These are phyloP conservation scores for Boeremia lycopersici DNA, from an alignment of 2,329 filamentous ascomycete genomes.

Conservation along the genomic window DNA sequence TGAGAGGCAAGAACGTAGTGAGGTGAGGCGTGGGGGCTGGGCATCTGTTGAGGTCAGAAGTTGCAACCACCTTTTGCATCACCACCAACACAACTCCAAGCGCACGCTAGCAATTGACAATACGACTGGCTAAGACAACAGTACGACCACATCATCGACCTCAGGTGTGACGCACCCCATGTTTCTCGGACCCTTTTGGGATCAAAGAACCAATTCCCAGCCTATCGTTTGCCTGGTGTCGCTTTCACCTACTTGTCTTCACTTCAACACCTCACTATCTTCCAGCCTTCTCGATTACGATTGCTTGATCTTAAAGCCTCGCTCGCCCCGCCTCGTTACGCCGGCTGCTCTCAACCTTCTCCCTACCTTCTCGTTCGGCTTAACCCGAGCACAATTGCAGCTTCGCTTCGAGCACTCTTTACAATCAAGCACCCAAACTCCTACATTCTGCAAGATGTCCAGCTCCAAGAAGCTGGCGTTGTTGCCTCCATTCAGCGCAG, in stretches of 20 bases:
- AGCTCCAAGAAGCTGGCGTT: not conserved
- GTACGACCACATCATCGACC: not conserved
- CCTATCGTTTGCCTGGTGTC: constrained; percentile 4
- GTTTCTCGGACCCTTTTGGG: not conserved
- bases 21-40: not conserved
- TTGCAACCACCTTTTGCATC: not conserved
- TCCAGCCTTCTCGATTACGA: constrained; percentile 17
- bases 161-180: not conserved
- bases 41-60: not conserved
- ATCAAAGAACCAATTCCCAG: constrained; percentile 11
- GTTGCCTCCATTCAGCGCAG: constrained; percentile 19
- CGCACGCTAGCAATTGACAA: not conserved
- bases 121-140: not conserved
- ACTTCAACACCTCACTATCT: constrained; percentile 1
- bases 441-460: not conserved
- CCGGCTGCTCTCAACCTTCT: not conserved
- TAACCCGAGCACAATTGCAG: not conserved
- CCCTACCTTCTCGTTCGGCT: not conserved
- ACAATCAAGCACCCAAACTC: not conserved
- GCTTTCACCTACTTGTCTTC: constrained; percentile 22
- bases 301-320: not conserved
- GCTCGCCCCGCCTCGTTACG: not conserved
- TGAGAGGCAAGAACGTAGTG: not conserved
- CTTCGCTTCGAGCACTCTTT: not conserved
- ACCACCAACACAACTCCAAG: not conserved